These are phyloP conservation scores for Trametes versicolor DNA, from an alignment of 1,284 basidiomycete genomes.

Conservation along the genomic window DNA sequence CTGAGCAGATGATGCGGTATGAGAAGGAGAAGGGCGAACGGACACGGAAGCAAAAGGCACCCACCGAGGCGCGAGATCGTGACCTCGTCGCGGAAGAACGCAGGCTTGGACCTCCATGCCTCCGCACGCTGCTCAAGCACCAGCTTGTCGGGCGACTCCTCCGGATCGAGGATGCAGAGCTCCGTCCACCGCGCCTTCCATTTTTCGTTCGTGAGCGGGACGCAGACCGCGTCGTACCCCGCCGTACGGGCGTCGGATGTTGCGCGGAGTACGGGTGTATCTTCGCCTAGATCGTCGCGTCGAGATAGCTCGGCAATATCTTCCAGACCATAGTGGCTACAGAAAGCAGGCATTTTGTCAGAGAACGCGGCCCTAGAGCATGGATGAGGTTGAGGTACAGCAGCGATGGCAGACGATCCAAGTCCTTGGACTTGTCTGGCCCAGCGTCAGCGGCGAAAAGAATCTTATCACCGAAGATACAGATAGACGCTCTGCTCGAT, in stretches of 20 bases:
- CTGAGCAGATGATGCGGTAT: slow-evolving; percentile 49
- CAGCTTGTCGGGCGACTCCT: slow-evolving; percentile 60
- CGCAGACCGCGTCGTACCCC: slow-evolving; percentile 73
- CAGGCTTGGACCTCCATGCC: slow-evolving; percentile 86
- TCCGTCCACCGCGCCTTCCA: slow-evolving; percentile 93
- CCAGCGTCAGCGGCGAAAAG: slow-evolving; percentile 8
- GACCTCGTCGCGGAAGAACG: slow-evolving; percentile 86
- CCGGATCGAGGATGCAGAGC: slow-evolving; percentile 81
- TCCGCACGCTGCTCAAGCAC: slow-evolving; percentile 82
- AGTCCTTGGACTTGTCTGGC: not conserved
- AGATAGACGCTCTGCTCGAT: slow-evolving; percentile 21
- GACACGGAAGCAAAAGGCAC: slow-evolving; percentile 35
- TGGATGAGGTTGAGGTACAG: slow-evolving; percentile 2
- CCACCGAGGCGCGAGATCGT: slow-evolving; percentile 87
- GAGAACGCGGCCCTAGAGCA: not conserved
- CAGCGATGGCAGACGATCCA: not conserved
- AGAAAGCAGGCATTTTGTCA: slow-evolving; percentile 47
- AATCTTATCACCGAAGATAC: slow-evolving; percentile 24
- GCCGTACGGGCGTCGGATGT: slow-evolving; percentile 60
- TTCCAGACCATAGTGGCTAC: slow-evolving; percentile 47
- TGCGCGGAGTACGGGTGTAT: slow-evolving; percentile 62
- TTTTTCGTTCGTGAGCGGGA: slow-evolving; percentile 88
- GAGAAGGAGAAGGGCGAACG: slow-evolving; percentile 9
- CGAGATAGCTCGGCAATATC: slow-evolving; percentile 46
- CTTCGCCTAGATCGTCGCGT: slow-evolving; percentile 36